phyloP scores from a whole-genome alignment of 352 stramenopile genomes.

The Pythium apleroticum region DNA sequence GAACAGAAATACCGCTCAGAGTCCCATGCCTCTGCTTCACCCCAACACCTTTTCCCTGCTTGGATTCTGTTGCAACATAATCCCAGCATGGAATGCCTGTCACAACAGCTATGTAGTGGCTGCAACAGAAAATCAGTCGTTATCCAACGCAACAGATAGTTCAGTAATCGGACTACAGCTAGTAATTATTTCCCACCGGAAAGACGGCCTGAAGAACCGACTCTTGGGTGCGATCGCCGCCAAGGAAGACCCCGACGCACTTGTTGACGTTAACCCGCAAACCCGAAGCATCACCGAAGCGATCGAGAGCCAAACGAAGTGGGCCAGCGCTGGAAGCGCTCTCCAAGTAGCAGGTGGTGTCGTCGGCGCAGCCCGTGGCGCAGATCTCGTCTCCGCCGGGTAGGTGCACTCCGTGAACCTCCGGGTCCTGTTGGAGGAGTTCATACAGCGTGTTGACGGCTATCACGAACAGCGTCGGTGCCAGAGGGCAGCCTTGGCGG shows the following conservation, averaged over 20 bases:
- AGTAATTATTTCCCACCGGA: too few relatives aligned
- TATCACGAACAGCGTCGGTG: conserved; percentile 1
- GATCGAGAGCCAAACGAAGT: background rate
- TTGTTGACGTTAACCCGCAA: background rate
- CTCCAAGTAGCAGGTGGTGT: background rate
- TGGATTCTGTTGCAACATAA: too few relatives aligned
- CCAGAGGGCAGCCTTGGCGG: conserved; percentile 13
- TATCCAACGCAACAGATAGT: too few relatives aligned
- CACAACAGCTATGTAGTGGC: too few relatives aligned
- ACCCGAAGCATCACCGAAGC: background rate
- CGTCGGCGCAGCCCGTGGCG: background rate
- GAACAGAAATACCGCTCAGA: too few relatives aligned
- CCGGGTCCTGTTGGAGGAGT: background rate
- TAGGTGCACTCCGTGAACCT: background rate
- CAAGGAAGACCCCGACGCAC: background rate
- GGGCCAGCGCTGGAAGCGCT: background rate
- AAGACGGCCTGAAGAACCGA: background rate
- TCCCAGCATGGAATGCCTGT: too few relatives aligned
- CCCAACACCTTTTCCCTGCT: too few relatives aligned
- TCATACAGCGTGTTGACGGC: conserved; percentile 10
- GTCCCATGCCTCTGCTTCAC: too few relatives aligned
- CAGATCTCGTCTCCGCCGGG: background rate
- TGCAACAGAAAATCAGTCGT: too few relatives aligned
- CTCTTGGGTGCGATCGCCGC: background rate
- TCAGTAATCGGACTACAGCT: too few relatives aligned